Base-by-base conservation (phyloP, 169 alveolate species). In the Eimeria zaria region DNA sequence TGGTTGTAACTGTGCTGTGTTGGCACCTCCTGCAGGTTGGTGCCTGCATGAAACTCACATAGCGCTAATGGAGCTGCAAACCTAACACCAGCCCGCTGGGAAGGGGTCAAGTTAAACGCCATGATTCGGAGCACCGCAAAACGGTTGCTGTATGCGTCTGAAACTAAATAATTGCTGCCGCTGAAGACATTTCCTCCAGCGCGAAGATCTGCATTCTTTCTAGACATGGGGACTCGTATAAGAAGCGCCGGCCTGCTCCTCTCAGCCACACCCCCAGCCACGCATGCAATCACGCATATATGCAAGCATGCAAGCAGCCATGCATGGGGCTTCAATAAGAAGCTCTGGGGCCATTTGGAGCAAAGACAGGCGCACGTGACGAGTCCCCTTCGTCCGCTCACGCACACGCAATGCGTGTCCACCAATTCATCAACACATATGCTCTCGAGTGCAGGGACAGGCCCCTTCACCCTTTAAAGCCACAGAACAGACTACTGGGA, bases 341-440 rank as follows among this genome's bases (percentile, higher is more conserved):
- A 64, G 16, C 80, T 51, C 80, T 69, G 80, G 80, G 51, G 51
- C 12, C 80, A 36, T 69, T 12, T 69, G 51, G 80, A 69, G 80
- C n/a, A 2, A 69, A 24, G n/a, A 69, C 48, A 69, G 80, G 80
- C 46, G 87, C 87, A 76, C 87, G 33, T 76, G 64, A 76, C 64
- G 87, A 0, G 87, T 46, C 87, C 87, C 87, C 60, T 76, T 20
- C 46, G 60, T 27, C 64, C 36, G 39, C 87, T 76, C 87, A 76
- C 60, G 18, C 87, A 76, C 60, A 36, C n/a, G 87, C 87, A 44
- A 20, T 76, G 44, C 62, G 8, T 76, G 41, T 76, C 53, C 64
- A 76, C 60, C 33, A 41, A 48, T 24, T 48, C 55, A 76, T 27
- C 64, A 46, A 73, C 74, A 33, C 24, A 69, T 69, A 69, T 69